Base-by-base conservation (phyloP, 2,329 filamentous ascomycete species). In the Ceratocystis albifundus region DNA sequence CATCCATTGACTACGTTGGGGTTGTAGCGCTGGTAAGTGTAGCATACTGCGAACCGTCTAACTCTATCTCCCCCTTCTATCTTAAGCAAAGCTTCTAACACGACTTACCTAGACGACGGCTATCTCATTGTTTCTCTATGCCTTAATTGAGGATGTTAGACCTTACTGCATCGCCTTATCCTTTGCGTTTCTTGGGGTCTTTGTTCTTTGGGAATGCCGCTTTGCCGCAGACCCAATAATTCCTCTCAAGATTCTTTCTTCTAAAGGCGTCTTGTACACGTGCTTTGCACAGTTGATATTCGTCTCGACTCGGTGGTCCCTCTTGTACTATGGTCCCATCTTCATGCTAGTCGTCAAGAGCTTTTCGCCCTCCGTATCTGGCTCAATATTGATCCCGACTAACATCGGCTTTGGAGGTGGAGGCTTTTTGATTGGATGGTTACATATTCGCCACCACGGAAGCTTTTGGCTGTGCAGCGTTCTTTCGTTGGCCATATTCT, bases 311-410 rank as follows among this genome's bases (percentile, higher is more conserved):
- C 86, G 90, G 67, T 95, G 89, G 90, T 81, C 81, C 5, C 80
- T 95, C 1, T 79, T 95, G 6, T 94, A 91, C 77, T 95, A 90
- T 75, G 82, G 87, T 0, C 90, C 90, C 0, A 84, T 90, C 55
- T 92, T 90, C 71, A 87, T 89, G 44, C 84, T 94, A 67, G 88
- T 88, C 2, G 86, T 94, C 1, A 84, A 86, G 1, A 83, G 83
- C 66, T 88, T 88, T 77, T 76, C 81, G 0, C 87, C 88, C 0
- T 86, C 88, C 0, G 78, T 83, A 1, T 87, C 89, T 1, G 90
- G 90, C 2, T 81, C 87, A 3, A 86, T 93, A 45, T 80, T 95
- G 5, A 83, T 95, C 61, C 89, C 90, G 0, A 94, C 90, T 0
- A 95, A 95, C 74, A 73, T 84, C 4, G 90, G 89, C 1, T 95